phyloP scores from a whole-genome alignment of 1,284 basidiomycete genomes.

The Tremellales sp. region DNA sequence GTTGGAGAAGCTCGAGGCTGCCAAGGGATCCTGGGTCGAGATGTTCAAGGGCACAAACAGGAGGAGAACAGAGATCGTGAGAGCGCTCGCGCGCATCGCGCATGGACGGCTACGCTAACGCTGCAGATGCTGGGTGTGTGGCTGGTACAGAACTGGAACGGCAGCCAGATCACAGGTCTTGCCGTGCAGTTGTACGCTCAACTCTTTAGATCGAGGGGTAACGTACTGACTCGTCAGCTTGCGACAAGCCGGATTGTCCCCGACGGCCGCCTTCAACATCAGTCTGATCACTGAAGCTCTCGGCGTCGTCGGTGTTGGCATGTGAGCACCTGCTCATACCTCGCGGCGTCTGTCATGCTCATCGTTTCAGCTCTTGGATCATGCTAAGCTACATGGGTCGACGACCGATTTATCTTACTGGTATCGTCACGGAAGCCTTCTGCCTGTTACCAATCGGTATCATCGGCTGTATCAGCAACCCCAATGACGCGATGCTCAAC shows the following conservation, averaged over 20 bases:
- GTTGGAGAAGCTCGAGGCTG: slow-evolving; percentile 27
- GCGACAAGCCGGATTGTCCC: slow-evolving; percentile 37
- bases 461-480: slow-evolving; percentile 27
- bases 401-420: slow-evolving; percentile 44
- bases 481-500: background rate
- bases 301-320: slow-evolving; percentile 24
- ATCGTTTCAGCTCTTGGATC: background rate
- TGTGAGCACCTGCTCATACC: background rate
- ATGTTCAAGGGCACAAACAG: slow-evolving; percentile 27
- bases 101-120: background rate
- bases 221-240: slow-evolving; percentile 7
- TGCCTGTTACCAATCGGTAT: slow-evolving; percentile 45
- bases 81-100: background rate
- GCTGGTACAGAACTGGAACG: slow-evolving; percentile 1
- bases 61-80: slow-evolving; percentile 29
- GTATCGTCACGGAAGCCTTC: slow-evolving; percentile 35
- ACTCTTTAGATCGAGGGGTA: too few relatives aligned
- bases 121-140: background rate
- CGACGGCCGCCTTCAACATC: slow-evolving; percentile 31
- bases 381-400: slow-evolving; percentile 25
- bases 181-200: slow-evolving; percentile 18
- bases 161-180: background rate
- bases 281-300: slow-evolving; percentile 33
- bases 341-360: background rate
- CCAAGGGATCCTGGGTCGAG: slow-evolving; percentile 25